Evolutionary conservation across 768 basidiomycete genomes (phyloP), one percentile per base, ranked within the genome.

Genomic region (Tephrocybe sp.): DNA sequence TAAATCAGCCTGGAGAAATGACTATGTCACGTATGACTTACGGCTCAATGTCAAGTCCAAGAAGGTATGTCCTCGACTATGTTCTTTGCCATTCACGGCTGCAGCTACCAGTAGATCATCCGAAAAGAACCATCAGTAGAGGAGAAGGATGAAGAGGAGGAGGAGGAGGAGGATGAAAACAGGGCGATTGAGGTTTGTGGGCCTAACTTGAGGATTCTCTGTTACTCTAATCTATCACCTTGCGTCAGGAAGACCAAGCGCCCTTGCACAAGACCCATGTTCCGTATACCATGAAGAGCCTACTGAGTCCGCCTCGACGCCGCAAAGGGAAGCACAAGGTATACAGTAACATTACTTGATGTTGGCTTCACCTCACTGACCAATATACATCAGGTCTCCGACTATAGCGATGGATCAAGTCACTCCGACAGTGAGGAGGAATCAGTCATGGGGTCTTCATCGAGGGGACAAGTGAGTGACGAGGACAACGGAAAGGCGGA

Each of bases 241-340:
- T 9, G 4, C 21, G 16, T 19, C 36, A 46, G 45, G 45, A 28
- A 28, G 31, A 25, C 24, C 15, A 30, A 7, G 43, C 13, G 13
- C 11, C 43, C 3, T 24, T 15, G 9, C 11, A n/a, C 5, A 37
- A 12, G 5, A 9, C 18, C 3, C 21, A 16, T 12, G 45, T 37
- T n/a, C 45, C 45, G 4, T 46, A 46, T 37, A 46, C 45, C 9
- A 37, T 46, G 45, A 46, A 46, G 25, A 46, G 45, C 16, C 16
- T 46, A 16, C 45, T 46, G 9, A 46, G 45, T 24, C 45, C 45
- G 1, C 45, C 45, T 19, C 45, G 45, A 46, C 34, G 35, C 28
- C 24, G 35, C 16, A 37, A 36, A 15, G 4, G 28, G 34, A 46
- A 37, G 19, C 5, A 27, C 12, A 27, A 46, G 35, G 34, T 35